Evolutionary conservation across 2,329 filamentous ascomycete species (phyloP), one percentile per base, ranked within the genome.

Genomic region (Polychaeton citri): DNA sequence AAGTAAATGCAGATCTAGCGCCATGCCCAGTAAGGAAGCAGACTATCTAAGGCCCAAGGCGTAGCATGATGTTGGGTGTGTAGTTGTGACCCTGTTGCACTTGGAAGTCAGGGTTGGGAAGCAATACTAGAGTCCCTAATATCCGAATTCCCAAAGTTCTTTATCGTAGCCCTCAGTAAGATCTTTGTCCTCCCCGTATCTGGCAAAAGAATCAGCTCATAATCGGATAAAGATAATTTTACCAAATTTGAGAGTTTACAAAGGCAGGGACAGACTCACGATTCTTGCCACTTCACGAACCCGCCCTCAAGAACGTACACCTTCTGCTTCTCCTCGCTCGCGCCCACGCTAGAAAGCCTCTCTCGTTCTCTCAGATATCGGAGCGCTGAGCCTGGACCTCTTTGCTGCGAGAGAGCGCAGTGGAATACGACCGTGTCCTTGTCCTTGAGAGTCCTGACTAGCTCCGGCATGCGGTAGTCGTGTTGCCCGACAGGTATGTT

Each of bases 381-480:
- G 47, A 94, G 62, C 3, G 90, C 90, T 3, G 88, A 86, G 34
- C 72, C 72, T 0, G 90, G 90, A 0, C 90, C 90, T 1, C 90
- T 71, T 62, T 94, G 81, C 64, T 96, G 90, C 47, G 81, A 88
- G 37, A 96, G 66, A 13, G 83, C 81, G 61, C 90, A 98, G 63
- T 98, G 90, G 59, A 98, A 98, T 1, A 98, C 74, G 10, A 98
- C 85, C 8, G 72, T 79, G 38, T 90, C 74, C 58, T 85, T 86
- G 53, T 79, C 76, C 45, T 75, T 66, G 33, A 95, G 71, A 30
- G 72, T 76, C 38, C 84, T 76, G 9, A 93, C 69, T n/a, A 98
- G 74, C 43, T 86, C 83, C 0, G 87, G 81, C 58, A 90, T 74
- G 46, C 71, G 75, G 54, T 74, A 72, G 50, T 93, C 83, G 33